Percentiles rank a stretch among this genome's conserved stretches.
Conservation (phyloP, 768 basidiomycete genomes). For the Dioszegia crocea region DNA sequence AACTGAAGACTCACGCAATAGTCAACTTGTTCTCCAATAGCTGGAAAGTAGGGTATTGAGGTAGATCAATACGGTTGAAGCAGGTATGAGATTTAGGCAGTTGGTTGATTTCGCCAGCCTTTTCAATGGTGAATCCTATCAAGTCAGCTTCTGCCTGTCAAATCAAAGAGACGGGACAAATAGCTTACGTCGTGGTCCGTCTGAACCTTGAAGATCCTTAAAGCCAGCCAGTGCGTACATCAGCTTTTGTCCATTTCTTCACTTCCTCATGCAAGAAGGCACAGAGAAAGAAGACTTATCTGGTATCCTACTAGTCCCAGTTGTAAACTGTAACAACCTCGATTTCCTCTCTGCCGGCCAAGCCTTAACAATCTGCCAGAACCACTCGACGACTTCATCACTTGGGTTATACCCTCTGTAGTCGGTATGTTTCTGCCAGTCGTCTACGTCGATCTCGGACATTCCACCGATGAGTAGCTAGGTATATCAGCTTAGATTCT, state of each 20-base stretch:
- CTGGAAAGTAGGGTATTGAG: conserved; percentile 95
- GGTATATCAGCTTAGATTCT: not conserved
- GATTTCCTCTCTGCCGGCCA: conserved; percentile 96
- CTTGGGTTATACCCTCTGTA: conserved; percentile 66
- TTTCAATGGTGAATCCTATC: conserved; percentile 88
- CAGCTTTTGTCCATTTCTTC: not conserved
- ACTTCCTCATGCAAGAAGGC: not conserved
- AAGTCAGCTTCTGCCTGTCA: not conserved
- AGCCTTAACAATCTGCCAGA: conserved; percentile 97
- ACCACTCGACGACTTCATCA: conserved; percentile 78
- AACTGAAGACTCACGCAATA: conserved; percentile 58
- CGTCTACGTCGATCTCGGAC: conserved; percentile 99
- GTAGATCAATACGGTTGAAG: conserved; percentile 83
- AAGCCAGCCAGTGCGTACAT: conserved; percentile 58
- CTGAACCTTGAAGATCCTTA: conserved; percentile 96
- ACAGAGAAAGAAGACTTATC: conserved; percentile 9
- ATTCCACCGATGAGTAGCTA: conserved; percentile 91
- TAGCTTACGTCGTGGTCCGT: conserved; percentile 65
- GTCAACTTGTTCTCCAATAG: conserved; percentile 92
- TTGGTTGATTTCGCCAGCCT: conserved; percentile 92
- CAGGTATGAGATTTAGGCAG: conserved; percentile 97
- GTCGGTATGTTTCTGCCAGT: conserved; percentile 99
- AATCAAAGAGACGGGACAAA: conserved; percentile 17
- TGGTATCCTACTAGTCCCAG: conserved; percentile 10
- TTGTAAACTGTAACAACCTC: conserved; percentile 14